Conservation (phyloP, 495 filamentous ascomycete genomes). For the Penicillium chermesinum region DNA sequence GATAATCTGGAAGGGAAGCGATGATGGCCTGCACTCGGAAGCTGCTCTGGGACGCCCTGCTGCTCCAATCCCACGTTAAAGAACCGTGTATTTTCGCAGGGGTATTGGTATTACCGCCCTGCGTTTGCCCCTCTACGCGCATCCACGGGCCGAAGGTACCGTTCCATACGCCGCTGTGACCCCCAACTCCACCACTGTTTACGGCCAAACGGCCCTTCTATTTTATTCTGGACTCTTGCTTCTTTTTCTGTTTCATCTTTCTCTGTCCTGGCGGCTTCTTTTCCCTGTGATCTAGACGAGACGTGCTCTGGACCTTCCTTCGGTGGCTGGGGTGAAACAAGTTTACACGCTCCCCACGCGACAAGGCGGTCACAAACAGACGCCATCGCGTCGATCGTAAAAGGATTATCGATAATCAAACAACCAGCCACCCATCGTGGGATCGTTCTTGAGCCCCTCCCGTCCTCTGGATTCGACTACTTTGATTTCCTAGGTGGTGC, state of each 20-base stretch:
- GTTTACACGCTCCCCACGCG: conserved; percentile 26
- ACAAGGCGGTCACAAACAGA: conserved; percentile 36
- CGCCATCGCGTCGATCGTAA: conserved; percentile 32
- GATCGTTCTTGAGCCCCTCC: not conserved
- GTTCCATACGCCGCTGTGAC: conserved; percentile 19
- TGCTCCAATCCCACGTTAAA: conserved; percentile 21
- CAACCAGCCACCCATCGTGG: not conserved
- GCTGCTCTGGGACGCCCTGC: not conserved
- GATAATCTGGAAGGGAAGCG: not conserved
- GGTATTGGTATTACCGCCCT: conserved; percentile 22
- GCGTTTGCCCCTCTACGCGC: not conserved
- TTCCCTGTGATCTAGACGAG: not conserved
- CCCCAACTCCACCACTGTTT: conserved; percentile 24
- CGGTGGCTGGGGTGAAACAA: not conserved
- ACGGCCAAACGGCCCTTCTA: conserved; percentile 19
- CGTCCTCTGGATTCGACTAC: too few relatives aligned
- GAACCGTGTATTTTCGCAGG: conserved; percentile 3
- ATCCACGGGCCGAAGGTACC: not conserved
- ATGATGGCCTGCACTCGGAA: conserved; percentile 22
- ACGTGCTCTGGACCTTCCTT: not conserved
- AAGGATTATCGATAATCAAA: conserved; percentile 34
- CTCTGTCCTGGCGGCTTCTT: conserved; percentile 2
- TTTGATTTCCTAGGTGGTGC: too few relatives aligned
- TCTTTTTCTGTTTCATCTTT: conserved; percentile 5
- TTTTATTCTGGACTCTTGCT: conserved; percentile 5